Percentiles rank a stretch among this genome's conserved stretches.
Conservation (phyloP, 805 yeast genomes). For the Wickerhamiella azymoides region DNA sequence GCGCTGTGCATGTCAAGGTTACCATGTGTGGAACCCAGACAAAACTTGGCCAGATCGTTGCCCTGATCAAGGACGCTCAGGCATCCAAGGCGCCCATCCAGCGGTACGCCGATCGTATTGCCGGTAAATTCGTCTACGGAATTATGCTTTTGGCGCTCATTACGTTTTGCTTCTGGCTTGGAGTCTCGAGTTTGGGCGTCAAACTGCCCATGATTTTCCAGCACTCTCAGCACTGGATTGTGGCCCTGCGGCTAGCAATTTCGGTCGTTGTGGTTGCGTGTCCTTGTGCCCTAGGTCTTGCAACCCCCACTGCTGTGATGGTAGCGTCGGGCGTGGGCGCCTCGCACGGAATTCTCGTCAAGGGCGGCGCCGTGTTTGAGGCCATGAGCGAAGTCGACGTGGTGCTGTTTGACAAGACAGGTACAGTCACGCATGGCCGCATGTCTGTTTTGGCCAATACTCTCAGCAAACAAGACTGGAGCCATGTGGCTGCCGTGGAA, state of each 20-base stretch:
- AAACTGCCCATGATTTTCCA: constrained; percentile 39
- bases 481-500: constrained; percentile 46
- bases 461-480: constrained; percentile 33
- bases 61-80: constrained; percentile 80
- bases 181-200: constrained; percentile 26
- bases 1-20: constrained; percentile 55
- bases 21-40: constrained; percentile 68
- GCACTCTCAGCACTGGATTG: constrained; percentile 45
- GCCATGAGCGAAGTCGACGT: constrained; percentile 47
- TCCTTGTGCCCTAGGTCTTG: constrained; percentile 94
- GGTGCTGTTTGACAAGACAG: constrained; percentile 87
- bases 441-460: constrained; percentile 35
- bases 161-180: constrained; percentile 56
- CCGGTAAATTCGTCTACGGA: constrained; percentile 72
- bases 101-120: constrained; percentile 69
- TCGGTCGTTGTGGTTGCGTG: constrained; percentile 95
- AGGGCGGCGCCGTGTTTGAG: constrained; percentile 86
- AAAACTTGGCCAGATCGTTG: constrained; percentile 74
- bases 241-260: constrained; percentile 66
- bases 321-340: constrained; percentile 98
- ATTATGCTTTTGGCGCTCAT: constrained; percentile 46
- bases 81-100: constrained; percentile 82
- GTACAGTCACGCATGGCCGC: constrained; percentile 78
- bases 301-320: constrained; percentile 98
- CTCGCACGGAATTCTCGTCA: constrained; percentile 70